Base-by-base conservation (phyloP, 257 asterid genomes). In the Dorcoceras hygrometricum region DNA sequence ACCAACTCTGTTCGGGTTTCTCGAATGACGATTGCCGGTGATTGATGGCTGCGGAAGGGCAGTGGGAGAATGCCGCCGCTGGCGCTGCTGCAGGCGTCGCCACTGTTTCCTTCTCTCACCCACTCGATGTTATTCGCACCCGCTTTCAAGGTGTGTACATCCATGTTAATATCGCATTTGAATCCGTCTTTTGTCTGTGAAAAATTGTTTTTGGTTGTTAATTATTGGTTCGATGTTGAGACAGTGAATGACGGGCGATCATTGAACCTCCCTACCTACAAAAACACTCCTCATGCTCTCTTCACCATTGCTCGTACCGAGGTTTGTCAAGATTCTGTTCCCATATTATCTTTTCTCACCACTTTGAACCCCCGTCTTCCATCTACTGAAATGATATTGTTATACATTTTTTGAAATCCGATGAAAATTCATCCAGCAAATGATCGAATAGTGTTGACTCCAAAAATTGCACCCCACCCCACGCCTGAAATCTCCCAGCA, bases 61-160 rank as follows among this genome's bases (percentile, higher is more conserved):
- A 88, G 78, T 90, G 97, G 96, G 96, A 94, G 83, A 94, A 90
- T 78, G 97, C 99, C 76, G 77, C 77, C 43, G 99, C 99, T 70
- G 99, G 97, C 32, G 81, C 97, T 73, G 75, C 82, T 28, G 95
- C 97, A 25, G 97, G 97, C 32, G 80, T 94, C 32, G 92, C 95
- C 74, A 88, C 96, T 50, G 96, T 80, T 81, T 62, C 87, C 68
- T 86, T 86, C 75, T 64, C 95, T 70, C 99, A 90, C 66, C 97
- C 99, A 2, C 93, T 93, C 72, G 97, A 94, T 83, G 97, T 93
- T 76, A 81, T 94, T 65, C 99, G 96, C 57, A 94, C 97, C 18
- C 82, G 97, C 76, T 94, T 94, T 79, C 97, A 94, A 84, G 96
- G 95, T 88, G n/a, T 23, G 8, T 1, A 8, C 2, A 34, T 34